Percentiles rank a stretch among this genome's conserved stretches.
Conservation (phyloP, 257 asterid species). For the Ilex asprella region DNA sequence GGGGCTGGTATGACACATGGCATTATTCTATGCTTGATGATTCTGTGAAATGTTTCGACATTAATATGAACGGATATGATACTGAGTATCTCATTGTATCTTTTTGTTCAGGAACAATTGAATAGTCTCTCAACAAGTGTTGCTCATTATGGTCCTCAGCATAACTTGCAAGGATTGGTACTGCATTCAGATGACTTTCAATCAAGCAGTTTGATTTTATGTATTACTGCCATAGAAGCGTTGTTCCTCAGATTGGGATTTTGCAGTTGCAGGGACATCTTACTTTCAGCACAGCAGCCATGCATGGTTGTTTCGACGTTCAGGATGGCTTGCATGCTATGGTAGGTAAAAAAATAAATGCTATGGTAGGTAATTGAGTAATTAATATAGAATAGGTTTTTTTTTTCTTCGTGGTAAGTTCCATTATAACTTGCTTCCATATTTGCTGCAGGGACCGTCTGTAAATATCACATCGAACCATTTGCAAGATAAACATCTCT, state of each 20-base stretch:
- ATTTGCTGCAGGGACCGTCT: too few relatives aligned
- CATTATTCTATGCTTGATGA: too few relatives aligned
- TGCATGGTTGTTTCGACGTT: conserved; percentile 26
- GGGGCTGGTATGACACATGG: conserved; percentile 54
- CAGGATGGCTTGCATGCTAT: conserved; percentile 24
- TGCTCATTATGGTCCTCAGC: conserved; percentile 21
- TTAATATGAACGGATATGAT: too few relatives aligned
- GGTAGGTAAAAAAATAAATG: neutral
- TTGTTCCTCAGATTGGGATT: conserved; percentile 2
- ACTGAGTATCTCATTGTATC: neutral
- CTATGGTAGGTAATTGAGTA: neutral
- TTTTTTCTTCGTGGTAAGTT: too few relatives aligned
- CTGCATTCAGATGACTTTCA: conserved; percentile 5
- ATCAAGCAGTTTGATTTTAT: neutral
- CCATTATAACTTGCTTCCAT: too few relatives aligned
- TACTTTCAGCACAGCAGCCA: conserved; percentile 19
- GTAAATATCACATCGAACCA: too few relatives aligned
- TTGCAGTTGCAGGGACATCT: conserved; percentile 30
- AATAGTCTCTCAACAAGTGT: conserved; percentile 15
- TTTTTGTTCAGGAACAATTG: conserved; percentile 22
- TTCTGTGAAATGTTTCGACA: too few relatives aligned
- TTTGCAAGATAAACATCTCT: too few relatives aligned
- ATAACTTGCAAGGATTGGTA: conserved; percentile 27
- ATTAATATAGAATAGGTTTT: too few relatives aligned
- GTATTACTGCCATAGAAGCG: neutral